Base-by-base conservation (phyloP, 2,329 filamentous ascomycete genomes). In the Ascochyta lentis region DNA sequence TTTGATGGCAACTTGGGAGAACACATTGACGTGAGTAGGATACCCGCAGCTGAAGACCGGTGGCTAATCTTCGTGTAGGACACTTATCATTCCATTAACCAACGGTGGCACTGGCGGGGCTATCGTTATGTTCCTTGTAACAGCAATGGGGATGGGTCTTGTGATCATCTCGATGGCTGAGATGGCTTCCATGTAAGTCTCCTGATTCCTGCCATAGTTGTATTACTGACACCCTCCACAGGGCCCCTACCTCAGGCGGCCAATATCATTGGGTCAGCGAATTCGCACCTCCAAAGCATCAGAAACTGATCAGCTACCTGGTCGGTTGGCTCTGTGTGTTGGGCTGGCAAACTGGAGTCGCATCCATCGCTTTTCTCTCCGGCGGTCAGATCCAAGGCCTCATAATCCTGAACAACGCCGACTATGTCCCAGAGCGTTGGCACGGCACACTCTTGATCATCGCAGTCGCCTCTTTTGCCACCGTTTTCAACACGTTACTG, bases 401-500 rank as follows among this genome's bases (percentile, higher is more conserved):
- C 3, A 60, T 73, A 9, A 61, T 69, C 27, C 65, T 82, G 22
- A 80, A 78, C 42, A 67, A 79, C 33, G 39, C 60, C 1, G 41
- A 54, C 16, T 81, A 81, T 57, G 53, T 68, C 0, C 63, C 71
- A 0, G 58, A 80, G 47, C 54, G 71, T 44, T 84, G 80, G 80
- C 82, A 84, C 46, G 78, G 75, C 1, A 83, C 81, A 0, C 71
- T 84, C 1, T 61, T 84, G 1, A 73, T 78, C 48, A 80, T 79
- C 53, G 79, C 78, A 0, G 69, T 82, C 8, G 69, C 77, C 3
- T 41, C 68, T 0, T 66, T 80, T 27, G 68, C 73, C 2, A 66
- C 77, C 10, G 53, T 71, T 6, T 75, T 81, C 59, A 84, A 84
- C 63, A 78, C 77, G 0, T 66, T 81, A 3, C 70, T 78, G 3